Base-by-base conservation (phyloP, 2,329 filamentous ascomycete species). In the Ophiocordyceps unilateralis region DNA sequence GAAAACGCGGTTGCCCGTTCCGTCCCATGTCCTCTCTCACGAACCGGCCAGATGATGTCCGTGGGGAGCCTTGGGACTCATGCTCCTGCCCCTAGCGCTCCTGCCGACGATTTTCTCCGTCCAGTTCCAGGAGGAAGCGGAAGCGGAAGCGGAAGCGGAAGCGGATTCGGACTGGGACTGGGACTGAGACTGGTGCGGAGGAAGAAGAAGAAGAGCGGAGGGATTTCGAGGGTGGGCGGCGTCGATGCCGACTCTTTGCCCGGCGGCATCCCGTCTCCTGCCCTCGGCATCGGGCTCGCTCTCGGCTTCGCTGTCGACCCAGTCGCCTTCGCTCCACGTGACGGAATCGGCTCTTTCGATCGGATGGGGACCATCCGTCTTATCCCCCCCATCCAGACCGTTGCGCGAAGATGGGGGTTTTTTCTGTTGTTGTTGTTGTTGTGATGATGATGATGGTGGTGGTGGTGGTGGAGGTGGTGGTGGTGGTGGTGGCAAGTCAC, bases 271-370 rank as follows among this genome's bases (percentile, higher is more conserved):
- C n/a, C n/a, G 17, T 15, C 15, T 32, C 15, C 15, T 51, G 28
- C 48, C 43, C 43, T 52, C 49, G 21, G 42, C 44, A 41, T 52
- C 59, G 41, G 45, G 47, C 42, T 64, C 67, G 52, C 59, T 68
- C 45, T 69, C 66, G 38, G 63, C 60, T 36, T 60, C 66, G 44
- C 63, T 75, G 48, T 78, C 74, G 10, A 64, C 64, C 63, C 76
- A 79, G 54, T 81, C 76, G 11, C 69, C 64, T 41, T 83, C 78
- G 54, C 74, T 81, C 80, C 79, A 83, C 4, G 67, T 69, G 43
- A 71, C 64, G 3, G 74, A 78, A 50, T 81, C 77, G 21, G 55
- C 50, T 28, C 65, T 49, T 23, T 58, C 57, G 42, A 19, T 14
- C 40, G 34, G 9, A 41, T 32, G 17, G 50, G 10, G 26, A n/a